These are phyloP conservation scores for Aplosporella prunicola DNA, from an alignment of 2,329 filamentous ascomycete species.

Conservation along the genomic window DNA sequence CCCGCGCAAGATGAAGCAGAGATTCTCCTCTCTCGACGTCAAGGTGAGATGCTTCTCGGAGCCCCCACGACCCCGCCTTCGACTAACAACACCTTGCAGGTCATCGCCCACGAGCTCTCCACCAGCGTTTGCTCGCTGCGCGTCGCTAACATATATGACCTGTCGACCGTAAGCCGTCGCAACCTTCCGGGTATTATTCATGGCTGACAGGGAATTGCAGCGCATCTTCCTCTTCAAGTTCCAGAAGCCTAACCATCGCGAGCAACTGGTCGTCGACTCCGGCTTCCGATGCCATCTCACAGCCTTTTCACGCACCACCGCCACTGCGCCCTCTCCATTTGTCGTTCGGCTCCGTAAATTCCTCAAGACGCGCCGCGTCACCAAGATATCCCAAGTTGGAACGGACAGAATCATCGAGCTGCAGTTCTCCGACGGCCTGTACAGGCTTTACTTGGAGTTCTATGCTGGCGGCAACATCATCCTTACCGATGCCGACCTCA, in stretches of 20 bases:
- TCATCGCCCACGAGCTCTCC: constrained; percentile 89
- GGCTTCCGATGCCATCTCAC: constrained; percentile 95
- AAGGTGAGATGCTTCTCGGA: constrained; percentile 40
- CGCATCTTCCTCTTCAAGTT: constrained; percentile 96
- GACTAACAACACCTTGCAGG: constrained; percentile 42
- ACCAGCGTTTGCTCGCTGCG: constrained; percentile 65
- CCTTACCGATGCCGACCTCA: constrained; percentile 74
- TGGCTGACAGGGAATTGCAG: too few species aligned
- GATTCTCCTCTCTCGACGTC: constrained; percentile 71
- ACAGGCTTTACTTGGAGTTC: constrained; percentile 85
- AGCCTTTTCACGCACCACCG: constrained; percentile 78
- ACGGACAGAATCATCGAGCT: constrained; percentile 91
- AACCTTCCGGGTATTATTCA: too few species aligned
- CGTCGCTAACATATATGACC: constrained; percentile 89
- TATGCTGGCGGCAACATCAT: constrained; percentile 95
- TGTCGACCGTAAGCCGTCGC: constrained; percentile 64
- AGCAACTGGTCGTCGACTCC: constrained; percentile 86
- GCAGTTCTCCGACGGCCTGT: constrained; percentile 83
- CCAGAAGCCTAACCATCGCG: constrained; percentile 76
- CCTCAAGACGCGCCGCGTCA: constrained; percentile 77
- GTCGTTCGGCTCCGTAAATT: constrained; percentile 77
- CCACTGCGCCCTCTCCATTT: constrained; percentile 74
- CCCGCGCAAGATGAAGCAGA: constrained; percentile 55
- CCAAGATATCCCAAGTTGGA: constrained; percentile 72
- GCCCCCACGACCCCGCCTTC: constrained; percentile 5